Conservation (phyloP, 2,329 filamentous ascomycete species). For the Conoideocrella luteorostrata region DNA sequence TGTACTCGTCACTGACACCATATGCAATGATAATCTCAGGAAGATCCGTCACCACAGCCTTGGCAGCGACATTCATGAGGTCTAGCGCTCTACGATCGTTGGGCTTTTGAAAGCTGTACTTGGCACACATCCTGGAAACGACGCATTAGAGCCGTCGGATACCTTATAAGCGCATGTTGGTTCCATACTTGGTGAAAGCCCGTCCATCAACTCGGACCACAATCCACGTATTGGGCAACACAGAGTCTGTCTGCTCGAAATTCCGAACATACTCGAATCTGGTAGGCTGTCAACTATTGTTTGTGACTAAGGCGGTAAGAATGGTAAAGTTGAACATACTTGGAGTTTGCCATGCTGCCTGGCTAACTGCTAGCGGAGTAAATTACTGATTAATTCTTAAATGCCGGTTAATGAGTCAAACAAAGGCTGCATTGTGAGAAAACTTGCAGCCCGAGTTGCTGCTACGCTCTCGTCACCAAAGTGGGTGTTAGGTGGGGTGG, state of each 20-base stretch:
- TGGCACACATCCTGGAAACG: conserved; percentile 62
- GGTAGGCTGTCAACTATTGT: conserved; percentile 2
- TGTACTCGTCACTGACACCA: conserved; percentile 92
- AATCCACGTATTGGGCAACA: conserved; percentile 92
- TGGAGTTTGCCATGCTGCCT: conserved; percentile 48
- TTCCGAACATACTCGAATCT: conserved; percentile 91
- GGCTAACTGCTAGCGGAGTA: not conserved
- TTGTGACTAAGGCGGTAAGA: not conserved
- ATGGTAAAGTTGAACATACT: conserved; percentile 28
- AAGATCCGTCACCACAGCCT: conserved; percentile 73
- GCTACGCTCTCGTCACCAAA: too few species aligned
- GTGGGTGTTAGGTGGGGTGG: too few species aligned
- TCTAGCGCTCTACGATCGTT: conserved; percentile 83
- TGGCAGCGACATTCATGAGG: conserved; percentile 92
- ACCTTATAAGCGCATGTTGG: too few species aligned
- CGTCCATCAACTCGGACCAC: conserved; percentile 90
- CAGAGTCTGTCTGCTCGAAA: conserved; percentile 75
- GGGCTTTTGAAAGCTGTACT: conserved; percentile 83
- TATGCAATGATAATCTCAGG: conserved; percentile 85
- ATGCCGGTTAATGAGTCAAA: too few species aligned
- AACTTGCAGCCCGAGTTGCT: too few species aligned
- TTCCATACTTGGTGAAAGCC: conserved; percentile 79
- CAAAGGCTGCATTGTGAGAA: too few species aligned
- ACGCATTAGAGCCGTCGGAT: conserved; percentile 7
- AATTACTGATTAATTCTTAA: not conserved